Conservation (phyloP, 768 basidiomycete genomes). For the Russula sp. region DNA sequence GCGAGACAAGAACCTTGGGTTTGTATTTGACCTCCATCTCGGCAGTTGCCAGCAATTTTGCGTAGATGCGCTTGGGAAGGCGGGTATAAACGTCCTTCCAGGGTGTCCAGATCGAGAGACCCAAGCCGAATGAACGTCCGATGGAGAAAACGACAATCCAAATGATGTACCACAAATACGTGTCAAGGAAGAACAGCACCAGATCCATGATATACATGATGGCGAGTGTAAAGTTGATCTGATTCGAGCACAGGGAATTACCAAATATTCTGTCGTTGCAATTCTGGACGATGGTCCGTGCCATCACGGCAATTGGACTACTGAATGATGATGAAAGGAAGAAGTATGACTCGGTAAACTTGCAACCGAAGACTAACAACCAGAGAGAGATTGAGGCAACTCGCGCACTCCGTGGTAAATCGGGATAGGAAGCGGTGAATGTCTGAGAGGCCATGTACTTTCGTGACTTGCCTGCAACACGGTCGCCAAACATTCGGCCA, state of each 20-base stretch:
- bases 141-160: slow-evolving; percentile 97
- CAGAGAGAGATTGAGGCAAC: slow-evolving; percentile 83
- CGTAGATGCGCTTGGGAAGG: slow-evolving; percentile 96
- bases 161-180: slow-evolving; percentile 99
- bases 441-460: slow-evolving; percentile 99
- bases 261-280: slow-evolving; percentile 88
- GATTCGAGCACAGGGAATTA: slow-evolving; percentile 77
- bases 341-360: slow-evolving; percentile 96
- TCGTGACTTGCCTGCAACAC: slow-evolving; percentile 94
- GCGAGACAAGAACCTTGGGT: slow-evolving; percentile 97
- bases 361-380: slow-evolving; percentile 94
- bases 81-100: slow-evolving; percentile 98
- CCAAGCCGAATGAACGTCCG: slow-evolving; percentile 84
- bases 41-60: slow-evolving; percentile 89
- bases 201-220: slow-evolving; percentile 99
- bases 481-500: slow-evolving; percentile 97
- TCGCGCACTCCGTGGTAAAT: slow-evolving; percentile 67
- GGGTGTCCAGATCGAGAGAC: slow-evolving; percentile 97
- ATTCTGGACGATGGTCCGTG: slow-evolving; percentile 86
- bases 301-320: slow-evolving; percentile 95
- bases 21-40: slow-evolving; percentile 99
- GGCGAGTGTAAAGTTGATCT: slow-evolving; percentile 89
- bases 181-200: slow-evolving; percentile 97
- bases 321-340: slow-evolving; percentile 97
- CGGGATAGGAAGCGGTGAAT: slow-evolving; percentile 96